Evolutionary conservation across 345 rosid genomes (phyloP).

Genomic region (Hevea brasiliensis): DNA sequence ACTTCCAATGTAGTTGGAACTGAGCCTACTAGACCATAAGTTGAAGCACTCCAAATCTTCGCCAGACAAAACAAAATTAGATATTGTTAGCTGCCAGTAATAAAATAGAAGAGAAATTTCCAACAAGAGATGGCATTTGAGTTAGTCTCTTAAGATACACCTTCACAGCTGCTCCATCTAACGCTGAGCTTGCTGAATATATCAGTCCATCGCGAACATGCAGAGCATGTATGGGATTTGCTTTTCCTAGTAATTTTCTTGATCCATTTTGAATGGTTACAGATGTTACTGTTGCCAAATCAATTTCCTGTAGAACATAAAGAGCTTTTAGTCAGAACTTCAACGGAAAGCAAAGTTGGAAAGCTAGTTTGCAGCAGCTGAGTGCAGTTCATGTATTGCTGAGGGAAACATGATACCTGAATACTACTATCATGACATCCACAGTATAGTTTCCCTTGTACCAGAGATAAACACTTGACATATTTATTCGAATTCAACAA

Average conservation of each 20-base stretch:
- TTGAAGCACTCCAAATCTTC: conserved; percentile 60
- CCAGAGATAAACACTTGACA: conserved; percentile 54
- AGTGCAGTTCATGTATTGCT: neutral
- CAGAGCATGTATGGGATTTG: conserved; percentile 51
- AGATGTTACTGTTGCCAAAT: conserved; percentile 62
- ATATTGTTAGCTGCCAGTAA: conserved; percentile 2
- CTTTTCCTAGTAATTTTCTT: conserved; percentile 57
- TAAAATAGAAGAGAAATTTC: neutral
- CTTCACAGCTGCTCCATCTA: conserved; percentile 63
- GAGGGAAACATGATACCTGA: conserved; percentile 41
- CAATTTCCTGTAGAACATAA: conserved; percentile 52
- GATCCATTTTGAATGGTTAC: conserved; percentile 55
- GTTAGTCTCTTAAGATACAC: conserved; percentile 25
- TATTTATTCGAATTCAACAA: conserved; percentile 44
- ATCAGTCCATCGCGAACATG: conserved; percentile 49
- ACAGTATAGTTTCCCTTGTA: conserved; percentile 59
- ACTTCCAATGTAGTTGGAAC: conserved; percentile 45
- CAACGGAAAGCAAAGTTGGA: neutral
- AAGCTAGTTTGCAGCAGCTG: neutral
- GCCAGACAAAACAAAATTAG: conserved; percentile 5
- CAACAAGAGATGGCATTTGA: neutral
- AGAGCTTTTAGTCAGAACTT: neutral
- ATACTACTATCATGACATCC: conserved; percentile 71
- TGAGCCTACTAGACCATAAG: conserved; percentile 44
- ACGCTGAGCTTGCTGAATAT: conserved; percentile 53